Base-by-base conservation (phyloP, 1,139 yeast species). In the Lodderomyces jiufengensis region DNA sequence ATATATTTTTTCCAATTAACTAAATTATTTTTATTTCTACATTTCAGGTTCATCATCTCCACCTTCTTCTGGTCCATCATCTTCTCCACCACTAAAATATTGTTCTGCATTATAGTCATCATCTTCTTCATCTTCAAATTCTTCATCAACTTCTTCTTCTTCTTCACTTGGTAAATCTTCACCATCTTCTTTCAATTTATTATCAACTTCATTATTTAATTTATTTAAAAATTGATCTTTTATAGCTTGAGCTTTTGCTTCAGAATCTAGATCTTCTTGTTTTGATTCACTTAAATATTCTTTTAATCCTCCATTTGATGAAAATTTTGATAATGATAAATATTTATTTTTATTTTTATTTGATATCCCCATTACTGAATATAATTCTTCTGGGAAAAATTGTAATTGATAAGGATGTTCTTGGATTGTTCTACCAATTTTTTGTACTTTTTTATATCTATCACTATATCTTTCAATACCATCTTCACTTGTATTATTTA, bases 11-110 rank as follows among this genome's bases (percentile, higher is more conserved):
- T 16, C 15, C 29, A n/a, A 11, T 24, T 13, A 24, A 9, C 6
- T 7, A 32, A 33, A 10, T 9, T 13, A 8, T 5, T 7, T n/a
- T 9, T 24, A 10, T 4, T 26, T 18, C 52, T 57, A 83, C 48
- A 82, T 83, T 2, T 87, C 90, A 15, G 90, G 90, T 53, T 85
- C 95, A 32, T 87, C 95, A 32, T 87, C 95, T 43, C 82, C 87
- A 42, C 80, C 88, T 46, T 77, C 85, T 50, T 80, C 87, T 40
- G 76, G 85, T 25, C 73, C 80, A 43, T 82, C 92, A 38, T 84
- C 92, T 41, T 84, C 92, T 32, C 84, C 85, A 45, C 79, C 86
- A 45, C 83, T 90, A 47, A 70, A 70, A 48, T 70, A 70, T 51
- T 68, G 65, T 41, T 70, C 76, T 4, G 76, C 76, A 42, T 70